phyloP scores from a whole-genome alignment of 2,329 filamentous ascomycete genomes.

The Xylariales sp. region DNA sequence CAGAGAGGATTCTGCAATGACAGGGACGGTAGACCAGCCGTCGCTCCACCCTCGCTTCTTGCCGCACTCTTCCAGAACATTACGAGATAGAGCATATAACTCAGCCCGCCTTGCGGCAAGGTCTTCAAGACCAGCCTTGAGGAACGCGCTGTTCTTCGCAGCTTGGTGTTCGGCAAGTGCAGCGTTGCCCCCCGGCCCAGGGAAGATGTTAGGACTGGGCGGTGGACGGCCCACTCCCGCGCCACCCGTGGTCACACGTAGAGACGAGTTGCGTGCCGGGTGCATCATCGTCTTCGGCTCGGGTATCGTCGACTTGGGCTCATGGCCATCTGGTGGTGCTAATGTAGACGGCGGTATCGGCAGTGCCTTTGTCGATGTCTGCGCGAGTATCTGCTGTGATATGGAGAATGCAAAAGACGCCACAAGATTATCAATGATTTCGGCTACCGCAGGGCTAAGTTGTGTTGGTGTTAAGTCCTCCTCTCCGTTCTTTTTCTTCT shows the following conservation, averaged over 20 bases:
- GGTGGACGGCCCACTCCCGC: slow-evolving; percentile 29
- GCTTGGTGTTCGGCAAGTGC: slow-evolving; percentile 31
- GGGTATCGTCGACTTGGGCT: slow-evolving; percentile 58
- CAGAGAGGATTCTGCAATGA: slow-evolving; percentile 38
- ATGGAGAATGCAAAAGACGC: slow-evolving; percentile 75
- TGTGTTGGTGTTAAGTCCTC: slow-evolving; percentile 21
- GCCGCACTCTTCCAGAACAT: slow-evolving; percentile 71
- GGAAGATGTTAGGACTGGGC: slow-evolving; percentile 49
- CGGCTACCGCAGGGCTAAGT: slow-evolving; percentile 34
- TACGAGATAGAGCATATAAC: slow-evolving; percentile 73
- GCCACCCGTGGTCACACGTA: slow-evolving; percentile 36
- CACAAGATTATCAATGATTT: slow-evolving; percentile 68
- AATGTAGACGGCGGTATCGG: slow-evolving; percentile 61
- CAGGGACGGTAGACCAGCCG: slow-evolving; percentile 63
- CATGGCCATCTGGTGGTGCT: slow-evolving; percentile 39
- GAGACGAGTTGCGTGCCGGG: slow-evolving; percentile 60
- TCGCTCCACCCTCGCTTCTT: slow-evolving; percentile 69
- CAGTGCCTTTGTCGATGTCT: slow-evolving; percentile 66
- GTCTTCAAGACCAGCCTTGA: slow-evolving; percentile 69
- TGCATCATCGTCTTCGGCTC: slow-evolving; percentile 70
- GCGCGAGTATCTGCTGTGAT: slow-evolving; percentile 70
- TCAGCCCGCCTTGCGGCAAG: slow-evolving; percentile 80
- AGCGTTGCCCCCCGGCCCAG: slow-evolving; percentile 36
- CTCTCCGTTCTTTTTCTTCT: slow-evolving; percentile 32
- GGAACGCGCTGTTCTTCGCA: slow-evolving; percentile 39